Percentiles rank a stretch among this genome's conserved stretches.
Conservation (phyloP, 2,329 filamentous ascomycete species). For the Cladophialophora yegresii region DNA sequence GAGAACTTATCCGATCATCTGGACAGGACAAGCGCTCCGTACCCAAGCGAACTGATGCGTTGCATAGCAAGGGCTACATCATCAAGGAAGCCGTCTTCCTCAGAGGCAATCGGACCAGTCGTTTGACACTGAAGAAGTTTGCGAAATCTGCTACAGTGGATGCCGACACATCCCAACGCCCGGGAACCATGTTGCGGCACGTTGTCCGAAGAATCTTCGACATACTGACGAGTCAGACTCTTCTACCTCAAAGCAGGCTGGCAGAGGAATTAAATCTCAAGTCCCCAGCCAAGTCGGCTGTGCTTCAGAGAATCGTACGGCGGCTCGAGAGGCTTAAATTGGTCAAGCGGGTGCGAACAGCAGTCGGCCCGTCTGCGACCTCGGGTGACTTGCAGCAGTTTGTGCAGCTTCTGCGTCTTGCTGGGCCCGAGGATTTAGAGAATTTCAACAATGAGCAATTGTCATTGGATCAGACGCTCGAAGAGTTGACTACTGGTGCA, state of each 20-base stretch:
- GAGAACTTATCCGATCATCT: conserved; percentile 56
- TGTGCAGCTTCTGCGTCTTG: conserved; percentile 49
- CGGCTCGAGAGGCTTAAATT: conserved; percentile 52
- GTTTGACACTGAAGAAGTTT: conserved; percentile 58
- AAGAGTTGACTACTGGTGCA: conserved; percentile 28
- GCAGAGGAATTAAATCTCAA: conserved; percentile 21
- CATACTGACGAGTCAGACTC: conserved; percentile 15
- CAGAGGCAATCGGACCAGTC: conserved; percentile 56
- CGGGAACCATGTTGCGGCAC: conserved; percentile 22
- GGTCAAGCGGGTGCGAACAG: conserved; percentile 47
- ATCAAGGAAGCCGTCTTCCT: conserved; percentile 56
- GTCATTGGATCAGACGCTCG: conserved; percentile 19
- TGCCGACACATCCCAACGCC: conserved; percentile 3
- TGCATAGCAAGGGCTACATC: conserved; percentile 63
- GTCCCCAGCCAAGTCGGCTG: conserved; percentile 25
- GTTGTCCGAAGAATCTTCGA: conserved; percentile 31
- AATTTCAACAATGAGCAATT: conserved; percentile 42
- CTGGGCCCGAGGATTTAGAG: conserved; percentile 44
- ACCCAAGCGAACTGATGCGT: conserved; percentile 60
- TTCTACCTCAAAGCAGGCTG: conserved; percentile 24
- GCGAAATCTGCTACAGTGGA: conserved; percentile 30
- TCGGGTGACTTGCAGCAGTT: conserved; percentile 45
- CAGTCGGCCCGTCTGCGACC: conserved; percentile 45
- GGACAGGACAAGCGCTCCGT: conserved; percentile 67
- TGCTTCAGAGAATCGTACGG: conserved; percentile 48